phyloP scores from a whole-genome alignment of 139 green algal species.

The Picocystis salinarum region DNA sequence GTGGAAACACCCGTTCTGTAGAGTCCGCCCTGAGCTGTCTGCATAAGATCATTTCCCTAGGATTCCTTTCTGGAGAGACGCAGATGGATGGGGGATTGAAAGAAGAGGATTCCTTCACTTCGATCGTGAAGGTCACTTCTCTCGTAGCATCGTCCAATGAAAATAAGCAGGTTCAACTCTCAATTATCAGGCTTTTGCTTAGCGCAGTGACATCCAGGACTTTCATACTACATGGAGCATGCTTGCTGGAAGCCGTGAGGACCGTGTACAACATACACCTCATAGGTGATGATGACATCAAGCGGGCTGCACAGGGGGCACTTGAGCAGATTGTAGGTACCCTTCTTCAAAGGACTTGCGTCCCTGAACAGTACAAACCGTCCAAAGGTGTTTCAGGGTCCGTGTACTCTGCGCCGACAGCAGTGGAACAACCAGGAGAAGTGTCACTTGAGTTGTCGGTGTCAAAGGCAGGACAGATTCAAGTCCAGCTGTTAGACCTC shows the following conservation, averaged over 20 bases:
- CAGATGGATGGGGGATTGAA: conserved; percentile 21
- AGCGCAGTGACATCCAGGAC: neutral
- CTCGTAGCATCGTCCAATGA: conserved; percentile 2
- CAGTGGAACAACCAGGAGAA: neutral
- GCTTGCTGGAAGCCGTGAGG: conserved; percentile 4
- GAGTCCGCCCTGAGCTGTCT: conserved; percentile 60
- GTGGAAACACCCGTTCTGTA: conserved; percentile 22
- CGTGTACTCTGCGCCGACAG: neutral
- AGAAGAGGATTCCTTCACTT: conserved; percentile 23
- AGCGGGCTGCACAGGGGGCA: conserved; percentile 2
- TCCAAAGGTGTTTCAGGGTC: neutral
- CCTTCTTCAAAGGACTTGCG: neutral
- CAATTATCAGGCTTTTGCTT: conserved; percentile 24
- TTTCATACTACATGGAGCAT: conserved; percentile 6
- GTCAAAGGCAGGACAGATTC: too few relatives aligned
- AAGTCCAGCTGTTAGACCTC: too few relatives aligned
- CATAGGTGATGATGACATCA: neutral
- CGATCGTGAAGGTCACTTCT: conserved; percentile 10
- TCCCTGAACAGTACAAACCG: neutral
- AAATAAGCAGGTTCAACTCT: conserved; percentile 21
- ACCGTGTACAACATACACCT: conserved; percentile 4
- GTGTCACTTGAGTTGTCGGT: neutral
- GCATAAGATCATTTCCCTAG: conserved; percentile 73
- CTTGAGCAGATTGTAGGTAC: conserved; percentile 4
- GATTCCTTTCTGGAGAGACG: conserved; percentile 59